phyloP scores from a whole-genome alignment of 352 stramenopile species.

The Halophytophthora batemanensis region DNA sequence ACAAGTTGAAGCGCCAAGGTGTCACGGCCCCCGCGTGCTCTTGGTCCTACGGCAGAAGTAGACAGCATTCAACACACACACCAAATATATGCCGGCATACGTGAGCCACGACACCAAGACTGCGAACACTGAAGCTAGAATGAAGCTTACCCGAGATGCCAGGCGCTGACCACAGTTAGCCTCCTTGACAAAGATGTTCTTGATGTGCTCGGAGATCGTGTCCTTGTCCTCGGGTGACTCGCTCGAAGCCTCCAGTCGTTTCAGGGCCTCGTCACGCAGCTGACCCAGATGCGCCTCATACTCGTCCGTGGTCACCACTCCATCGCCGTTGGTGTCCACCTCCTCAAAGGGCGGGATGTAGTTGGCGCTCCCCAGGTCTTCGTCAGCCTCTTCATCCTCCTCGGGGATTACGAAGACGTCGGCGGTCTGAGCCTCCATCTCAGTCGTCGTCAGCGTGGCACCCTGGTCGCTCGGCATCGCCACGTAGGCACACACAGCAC shows the following conservation, averaged over 20 bases:
- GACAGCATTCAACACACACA: no score
- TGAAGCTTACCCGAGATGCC: conserved; percentile 1
- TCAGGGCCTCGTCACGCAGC: conserved; percentile 1
- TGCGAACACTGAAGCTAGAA: no score
- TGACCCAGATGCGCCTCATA: conserved; percentile 5
- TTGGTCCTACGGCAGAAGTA: no score
- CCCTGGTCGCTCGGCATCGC: conserved; percentile 1
- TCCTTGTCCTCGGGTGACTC: conserved; percentile 8
- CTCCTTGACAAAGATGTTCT: conserved; percentile 9
- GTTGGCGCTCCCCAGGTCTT: background rate
- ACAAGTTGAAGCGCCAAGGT: conserved; percentile 9
- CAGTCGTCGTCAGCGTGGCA: background rate
- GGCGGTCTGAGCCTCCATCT: conserved; percentile 1
- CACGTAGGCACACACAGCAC: conserved; percentile 8
- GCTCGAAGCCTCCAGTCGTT: conserved; percentile 1
- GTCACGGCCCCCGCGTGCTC: background rate
- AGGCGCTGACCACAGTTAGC: conserved; percentile 9
- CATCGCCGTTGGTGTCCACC: conserved; percentile 10
- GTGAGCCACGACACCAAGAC: no score
- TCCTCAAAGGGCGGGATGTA: conserved; percentile 10
- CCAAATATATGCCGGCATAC: no score
- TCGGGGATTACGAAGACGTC: background rate
- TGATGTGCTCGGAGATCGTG: conserved; percentile 10
- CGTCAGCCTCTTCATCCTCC: background rate
- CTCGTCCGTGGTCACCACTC: conserved; percentile 9